These are phyloP conservation scores for Quercus wislizeni DNA, from an alignment of 306 rosid species.

Conservation along the genomic window DNA sequence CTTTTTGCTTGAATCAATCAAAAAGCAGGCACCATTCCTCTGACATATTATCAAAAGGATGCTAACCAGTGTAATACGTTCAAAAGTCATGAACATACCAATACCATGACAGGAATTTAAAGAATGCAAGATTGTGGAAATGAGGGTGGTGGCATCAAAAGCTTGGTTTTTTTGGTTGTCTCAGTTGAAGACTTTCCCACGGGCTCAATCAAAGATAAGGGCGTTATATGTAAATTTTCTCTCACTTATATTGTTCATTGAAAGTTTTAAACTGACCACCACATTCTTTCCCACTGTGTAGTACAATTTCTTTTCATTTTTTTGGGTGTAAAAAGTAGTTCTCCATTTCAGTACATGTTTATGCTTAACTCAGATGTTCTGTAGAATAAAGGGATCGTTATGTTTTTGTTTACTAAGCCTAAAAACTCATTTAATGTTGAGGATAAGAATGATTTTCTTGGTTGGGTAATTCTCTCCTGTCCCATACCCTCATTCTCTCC, in stretches of 20 bases:
- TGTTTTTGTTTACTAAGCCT: background rate
- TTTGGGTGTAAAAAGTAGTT: background rate
- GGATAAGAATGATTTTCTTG: background rate
- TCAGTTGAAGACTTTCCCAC: background rate
- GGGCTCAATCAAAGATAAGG: background rate
- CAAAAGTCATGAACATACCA: background rate
- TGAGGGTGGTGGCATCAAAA: background rate
- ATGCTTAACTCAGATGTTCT: background rate
- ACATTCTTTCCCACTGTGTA: background rate
- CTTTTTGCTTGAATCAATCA: constrained; percentile 7
- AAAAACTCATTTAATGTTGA: background rate
- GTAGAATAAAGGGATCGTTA: background rate
- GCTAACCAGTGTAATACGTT: background rate
- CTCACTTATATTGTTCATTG: background rate
- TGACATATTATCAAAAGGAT: background rate
- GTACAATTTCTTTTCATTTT: background rate
- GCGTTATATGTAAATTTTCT: constrained; percentile 1
- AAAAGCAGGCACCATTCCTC: background rate
- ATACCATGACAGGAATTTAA: background rate
- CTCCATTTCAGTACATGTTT: background rate
- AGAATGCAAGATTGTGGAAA: background rate
- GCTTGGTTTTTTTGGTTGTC: constrained; percentile 14
- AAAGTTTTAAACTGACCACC: background rate
- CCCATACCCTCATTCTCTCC: background rate
- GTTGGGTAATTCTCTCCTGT: background rate